These are phyloP conservation scores for Carex scoparia DNA, from an alignment of 176 grass and related monocot genomes.

Conservation along the genomic window DNA sequence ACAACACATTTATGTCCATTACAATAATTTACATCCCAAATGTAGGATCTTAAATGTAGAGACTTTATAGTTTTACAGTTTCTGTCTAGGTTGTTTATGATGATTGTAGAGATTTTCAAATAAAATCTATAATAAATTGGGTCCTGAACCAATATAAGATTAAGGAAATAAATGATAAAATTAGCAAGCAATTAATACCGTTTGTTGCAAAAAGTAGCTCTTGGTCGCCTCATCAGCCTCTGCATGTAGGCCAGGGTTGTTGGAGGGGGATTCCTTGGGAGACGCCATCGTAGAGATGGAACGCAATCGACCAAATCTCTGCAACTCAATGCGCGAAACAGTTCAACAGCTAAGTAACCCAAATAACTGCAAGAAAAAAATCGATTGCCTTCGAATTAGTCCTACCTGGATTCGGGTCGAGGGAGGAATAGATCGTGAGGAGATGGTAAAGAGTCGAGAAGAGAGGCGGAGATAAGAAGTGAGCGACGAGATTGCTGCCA, in stretches of 20 bases:
- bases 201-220: conserved; percentile 95
- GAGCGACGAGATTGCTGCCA: conserved; percentile 37
- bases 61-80: neutral
- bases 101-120: neutral
- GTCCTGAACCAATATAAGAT: neutral
- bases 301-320: conserved; percentile 44
- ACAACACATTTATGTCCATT: neutral
- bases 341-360: neutral
- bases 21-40: neutral
- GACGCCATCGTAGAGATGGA: conserved; percentile 57
- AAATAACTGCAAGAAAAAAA: neutral
- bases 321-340: conserved; percentile 12
- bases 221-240: conserved; percentile 69
- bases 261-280: conserved; percentile 59
- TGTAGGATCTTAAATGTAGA: neutral
- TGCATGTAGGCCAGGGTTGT: conserved; percentile 64
- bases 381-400: neutral
- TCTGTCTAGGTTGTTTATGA: neutral
- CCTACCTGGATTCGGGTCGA: conserved; percentile 27
- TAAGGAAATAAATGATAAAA: neutral
- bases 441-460: conserved; percentile 19
- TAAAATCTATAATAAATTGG: neutral
- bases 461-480: conserved; percentile 30
- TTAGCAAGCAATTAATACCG: conserved; percentile 26
- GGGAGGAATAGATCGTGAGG: conserved; percentile 4